Conservation (phyloP, 768 basidiomycete species). For the Lactarius akahatsu region DNA sequence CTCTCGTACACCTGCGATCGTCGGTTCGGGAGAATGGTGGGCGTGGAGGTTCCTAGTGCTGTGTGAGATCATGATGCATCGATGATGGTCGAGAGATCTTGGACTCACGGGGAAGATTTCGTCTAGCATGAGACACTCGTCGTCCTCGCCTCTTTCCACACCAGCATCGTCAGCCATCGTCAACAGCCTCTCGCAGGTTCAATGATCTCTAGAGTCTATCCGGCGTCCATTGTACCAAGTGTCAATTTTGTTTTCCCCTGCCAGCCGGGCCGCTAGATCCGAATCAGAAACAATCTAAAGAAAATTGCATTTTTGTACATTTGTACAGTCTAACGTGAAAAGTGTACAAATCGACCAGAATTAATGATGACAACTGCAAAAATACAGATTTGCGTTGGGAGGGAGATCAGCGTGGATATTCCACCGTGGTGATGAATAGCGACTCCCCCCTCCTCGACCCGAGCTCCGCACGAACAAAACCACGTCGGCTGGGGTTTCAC, state of each 20-base stretch:
- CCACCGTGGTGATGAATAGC: too few species aligned
- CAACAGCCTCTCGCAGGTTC: background rate
- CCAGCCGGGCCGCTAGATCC: background rate
- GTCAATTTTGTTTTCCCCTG: too few species aligned
- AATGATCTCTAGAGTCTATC: too few species aligned
- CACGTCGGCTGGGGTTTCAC: background rate
- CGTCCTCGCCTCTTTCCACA: constrained; percentile 29
- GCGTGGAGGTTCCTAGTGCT: constrained; percentile 57
- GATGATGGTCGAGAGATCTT: background rate
- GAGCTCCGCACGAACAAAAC: too few species aligned
- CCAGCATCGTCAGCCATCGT: background rate
- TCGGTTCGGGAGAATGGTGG: constrained; percentile 69
- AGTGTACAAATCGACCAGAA: background rate
- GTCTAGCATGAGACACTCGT: constrained; percentile 42
- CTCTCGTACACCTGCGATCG: constrained; percentile 51
- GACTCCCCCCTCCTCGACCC: too few species aligned
- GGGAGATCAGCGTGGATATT: too few species aligned
- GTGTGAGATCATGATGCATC: too few species aligned
- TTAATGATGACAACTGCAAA: too few species aligned
- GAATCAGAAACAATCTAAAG: background rate
- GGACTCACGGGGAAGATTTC: constrained; percentile 49
- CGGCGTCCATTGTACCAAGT: too few species aligned
- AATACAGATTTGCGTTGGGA: background rate
- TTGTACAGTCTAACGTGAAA: background rate
- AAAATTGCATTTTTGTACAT: background rate